Evolutionary conservation across 176 grass and related monocot species (phyloP).

Genomic region (Ananas comosus): DNA sequence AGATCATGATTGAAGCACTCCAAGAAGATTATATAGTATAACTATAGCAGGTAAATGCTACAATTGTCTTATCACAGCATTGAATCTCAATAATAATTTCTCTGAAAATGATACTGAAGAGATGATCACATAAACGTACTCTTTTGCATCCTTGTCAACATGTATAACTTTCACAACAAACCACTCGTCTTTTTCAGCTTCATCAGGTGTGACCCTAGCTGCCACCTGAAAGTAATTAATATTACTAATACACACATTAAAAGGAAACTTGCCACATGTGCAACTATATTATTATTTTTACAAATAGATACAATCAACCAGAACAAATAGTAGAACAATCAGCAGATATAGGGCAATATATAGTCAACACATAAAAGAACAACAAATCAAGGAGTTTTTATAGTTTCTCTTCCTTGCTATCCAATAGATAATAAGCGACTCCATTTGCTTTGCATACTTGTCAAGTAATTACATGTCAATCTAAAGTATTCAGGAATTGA

Average conservation of each 20-base stretch:
- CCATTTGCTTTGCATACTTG: too few species aligned
- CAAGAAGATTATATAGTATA: background rate
- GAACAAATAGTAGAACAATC: slow-evolving; percentile 13
- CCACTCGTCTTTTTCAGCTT: slow-evolving; percentile 92
- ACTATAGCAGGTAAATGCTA: background rate
- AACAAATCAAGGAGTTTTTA: too few species aligned
- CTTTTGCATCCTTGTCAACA: slow-evolving; percentile 91
- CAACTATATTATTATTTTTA: slow-evolving; percentile 25
- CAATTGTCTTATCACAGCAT: background rate
- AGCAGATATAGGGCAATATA: too few species aligned
- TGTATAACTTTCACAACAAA: slow-evolving; percentile 87
- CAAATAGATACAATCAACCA: slow-evolving; percentile 25
- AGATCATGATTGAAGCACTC: background rate
- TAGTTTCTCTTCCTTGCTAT: too few species aligned
- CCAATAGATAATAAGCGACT: too few species aligned
- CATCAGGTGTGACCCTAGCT: slow-evolving; percentile 71
- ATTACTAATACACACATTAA: background rate
- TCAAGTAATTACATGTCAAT: too few species aligned
- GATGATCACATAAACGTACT: slow-evolving; percentile 36
- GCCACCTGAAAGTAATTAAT: slow-evolving; percentile 60
- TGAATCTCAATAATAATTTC: background rate
- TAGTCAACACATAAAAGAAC: too few species aligned
- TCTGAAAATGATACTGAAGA: background rate
- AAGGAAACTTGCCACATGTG: slow-evolving; percentile 9
- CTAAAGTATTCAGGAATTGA: too few species aligned